Evolutionary conservation across 2,329 filamentous ascomycete species (phyloP), one percentile per base, ranked within the genome.

Genomic region (Thermoascus crustaceus): DNA sequence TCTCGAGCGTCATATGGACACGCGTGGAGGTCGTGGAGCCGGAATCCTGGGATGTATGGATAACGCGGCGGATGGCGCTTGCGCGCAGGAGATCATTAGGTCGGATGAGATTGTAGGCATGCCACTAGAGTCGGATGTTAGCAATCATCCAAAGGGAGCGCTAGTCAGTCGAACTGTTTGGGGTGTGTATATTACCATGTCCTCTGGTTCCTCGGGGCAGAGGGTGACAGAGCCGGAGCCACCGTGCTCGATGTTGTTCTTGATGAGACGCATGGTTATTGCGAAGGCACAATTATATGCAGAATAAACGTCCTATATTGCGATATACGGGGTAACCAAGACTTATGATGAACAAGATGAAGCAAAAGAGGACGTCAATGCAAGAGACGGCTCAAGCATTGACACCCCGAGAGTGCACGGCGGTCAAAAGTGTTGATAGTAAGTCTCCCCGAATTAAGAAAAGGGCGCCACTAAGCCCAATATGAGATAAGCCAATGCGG

Each of bases 51-150:
- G 73, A 71, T 42, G 77, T 73, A 23, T 65, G 71, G n/a, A 72
- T 73, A 4, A 85, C 71, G 41, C 77, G 75, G 30, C 81, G 79
- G 32, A 84, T 66, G 21, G 81, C 79, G 37, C 72, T 75, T 39
- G 79, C 80, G 45, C 74, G 75, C 23, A 85, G 68, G 32, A 75
- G 66, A 49, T 85, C 81, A 42, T 64, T 66, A 4, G 76, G 71
- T 37, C 77, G 73, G 51, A 85, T 81, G 25, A 85, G 70, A 58
- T 85, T 85, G 67, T 80, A 84, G 44, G 77, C 75, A 54, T 84
- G 80, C 81, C 81, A 85, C 77, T 80, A 43, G 7, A 39, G 32
- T 23, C 30, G 13, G 16, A 25, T 24, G 23, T 40, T 11, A 30
- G 43, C 7, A 34, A 31, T 20, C 31, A 24, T 11, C 6, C 21